phyloP scores from a whole-genome alignment of 1,284 basidiomycete species.

The Phellopilus nigrolimitatus region DNA sequence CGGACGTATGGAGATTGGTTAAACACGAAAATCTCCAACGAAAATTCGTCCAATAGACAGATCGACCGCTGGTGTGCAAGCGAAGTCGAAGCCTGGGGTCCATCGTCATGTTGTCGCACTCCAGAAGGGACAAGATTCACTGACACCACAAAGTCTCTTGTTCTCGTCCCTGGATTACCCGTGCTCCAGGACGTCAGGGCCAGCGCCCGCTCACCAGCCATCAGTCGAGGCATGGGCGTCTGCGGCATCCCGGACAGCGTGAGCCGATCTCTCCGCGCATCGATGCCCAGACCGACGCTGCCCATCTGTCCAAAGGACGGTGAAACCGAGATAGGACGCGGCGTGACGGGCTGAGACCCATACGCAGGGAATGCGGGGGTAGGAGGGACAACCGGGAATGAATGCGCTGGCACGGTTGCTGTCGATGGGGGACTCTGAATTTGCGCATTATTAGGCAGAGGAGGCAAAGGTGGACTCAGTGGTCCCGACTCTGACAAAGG shows the following conservation, averaged over 20 bases:
- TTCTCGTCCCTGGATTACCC: constrained; percentile 31
- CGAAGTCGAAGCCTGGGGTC: constrained; percentile 18
- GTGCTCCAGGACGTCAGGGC: constrained; percentile 17
- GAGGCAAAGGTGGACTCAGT: constrained; percentile 25
- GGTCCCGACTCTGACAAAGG: constrained; percentile 4
- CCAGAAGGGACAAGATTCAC: constrained; percentile 58
- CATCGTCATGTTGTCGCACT: constrained; percentile 16
- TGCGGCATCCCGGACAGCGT: constrained; percentile 34
- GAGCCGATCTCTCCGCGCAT: constrained; percentile 55
- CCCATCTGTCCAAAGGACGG: constrained; percentile 45
- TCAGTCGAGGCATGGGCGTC: constrained; percentile 52
- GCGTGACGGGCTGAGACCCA: constrained; percentile 40
- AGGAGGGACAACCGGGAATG: constrained; percentile 34
- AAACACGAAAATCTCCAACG: constrained; percentile 83
- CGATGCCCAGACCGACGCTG: constrained; percentile 53
- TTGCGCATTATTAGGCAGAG: constrained; percentile 26
- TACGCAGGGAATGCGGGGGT: constrained; percentile 73
- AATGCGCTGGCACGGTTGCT: constrained; percentile 17
- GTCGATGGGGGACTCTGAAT: constrained; percentile 20
- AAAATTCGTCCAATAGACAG: constrained; percentile 71
- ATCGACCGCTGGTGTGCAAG: constrained; percentile 40
- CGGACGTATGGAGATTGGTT: constrained; percentile 77
- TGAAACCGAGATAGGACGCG: constrained; percentile 50
- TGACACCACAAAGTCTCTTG: constrained; percentile 65
- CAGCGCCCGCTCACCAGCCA: constrained; percentile 30